Conservation (phyloP, 495 filamentous ascomycete genomes). For the Rostrohypoxylon terebratum region DNA sequence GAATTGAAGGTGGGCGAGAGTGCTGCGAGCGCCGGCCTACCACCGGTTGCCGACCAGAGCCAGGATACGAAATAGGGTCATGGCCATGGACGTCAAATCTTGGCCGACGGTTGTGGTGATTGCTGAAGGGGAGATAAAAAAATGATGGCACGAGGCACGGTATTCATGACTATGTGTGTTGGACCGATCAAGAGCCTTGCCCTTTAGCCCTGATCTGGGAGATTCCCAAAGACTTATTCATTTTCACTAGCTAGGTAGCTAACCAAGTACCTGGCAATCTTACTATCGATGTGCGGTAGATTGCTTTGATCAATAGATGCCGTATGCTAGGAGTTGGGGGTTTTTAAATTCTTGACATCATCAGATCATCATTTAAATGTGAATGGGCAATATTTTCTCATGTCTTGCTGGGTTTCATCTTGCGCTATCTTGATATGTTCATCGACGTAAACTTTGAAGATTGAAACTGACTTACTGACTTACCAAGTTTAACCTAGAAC, state of each 20-base stretch:
- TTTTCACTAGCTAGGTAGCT: slow-evolving; percentile 1
- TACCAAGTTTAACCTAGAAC: not conserved
- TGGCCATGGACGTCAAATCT: not conserved
- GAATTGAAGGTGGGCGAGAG: slow-evolving; percentile 68
- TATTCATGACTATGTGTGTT: not conserved
- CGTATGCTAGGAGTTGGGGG: slow-evolving; percentile 8
- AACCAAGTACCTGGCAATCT: not conserved
- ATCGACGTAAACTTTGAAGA: not conserved
- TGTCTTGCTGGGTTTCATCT: not conserved
- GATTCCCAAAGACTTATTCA: not conserved
- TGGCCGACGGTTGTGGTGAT: not conserved
- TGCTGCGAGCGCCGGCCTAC: slow-evolving; percentile 61
- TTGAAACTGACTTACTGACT: not conserved
- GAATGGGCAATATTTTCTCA: not conserved
- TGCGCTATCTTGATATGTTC: not conserved
- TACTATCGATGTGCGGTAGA: not conserved
- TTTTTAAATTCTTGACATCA: not conserved
- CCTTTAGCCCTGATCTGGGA: not conserved
- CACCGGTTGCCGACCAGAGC: slow-evolving; percentile 17
- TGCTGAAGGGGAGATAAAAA: not conserved
- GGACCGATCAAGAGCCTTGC: not conserved
- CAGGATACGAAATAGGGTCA: slow-evolving; percentile 29
- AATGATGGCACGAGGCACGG: slow-evolving; percentile 16
- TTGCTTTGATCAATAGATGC: not conserved
- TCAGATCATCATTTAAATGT: not conserved